A percentile compares a stretch with the other conserved stretches of the same genome.
Evolutionary conservation across 1,284 basidiomycete genomes (phyloP).

Genomic region (Kwoniella shivajii): DNA sequence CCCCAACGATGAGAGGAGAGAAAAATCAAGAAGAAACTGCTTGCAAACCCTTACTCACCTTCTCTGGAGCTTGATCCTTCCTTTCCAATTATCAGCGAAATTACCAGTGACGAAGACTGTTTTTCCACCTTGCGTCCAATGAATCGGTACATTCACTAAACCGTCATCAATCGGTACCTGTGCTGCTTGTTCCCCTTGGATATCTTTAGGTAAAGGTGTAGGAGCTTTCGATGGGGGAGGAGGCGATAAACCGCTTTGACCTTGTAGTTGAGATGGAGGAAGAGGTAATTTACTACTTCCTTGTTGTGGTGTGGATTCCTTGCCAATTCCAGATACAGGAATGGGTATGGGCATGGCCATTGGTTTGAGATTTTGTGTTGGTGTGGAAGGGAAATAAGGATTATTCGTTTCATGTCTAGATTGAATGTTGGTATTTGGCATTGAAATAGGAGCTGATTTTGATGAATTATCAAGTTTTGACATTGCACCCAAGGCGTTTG

Average conservation of each 20-base stretch:
- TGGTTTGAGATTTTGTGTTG: not conserved
- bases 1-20: not conserved
- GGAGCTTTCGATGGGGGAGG: constrained; percentile 35
- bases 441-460: not conserved
- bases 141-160: constrained; percentile 46
- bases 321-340: constrained; percentile 24
- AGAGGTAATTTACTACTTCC: not conserved
- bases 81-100: constrained; percentile 62
- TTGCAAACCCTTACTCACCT: constrained; percentile 47
- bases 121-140: constrained; percentile 55
- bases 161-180: constrained; percentile 31
- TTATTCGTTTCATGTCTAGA: not conserved
- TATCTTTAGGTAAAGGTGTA: constrained; percentile 29
- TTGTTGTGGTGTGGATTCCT: not conserved
- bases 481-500: constrained; percentile 35
- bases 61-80: constrained; percentile 57
- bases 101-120: constrained; percentile 63
- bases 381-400: not conserved
- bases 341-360: constrained; percentile 20
- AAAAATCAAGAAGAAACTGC: constrained; percentile 3
- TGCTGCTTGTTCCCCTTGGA: not conserved
- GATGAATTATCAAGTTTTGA: constrained; percentile 25
- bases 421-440: constrained; percentile 3
- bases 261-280: not conserved
- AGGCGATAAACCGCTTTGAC: constrained; percentile 9